Evolutionary conservation across 495 filamentous ascomycete genomes (phyloP), one percentile per base, ranked within the genome.

Genomic region (Stereocaulon alpinum): DNA sequence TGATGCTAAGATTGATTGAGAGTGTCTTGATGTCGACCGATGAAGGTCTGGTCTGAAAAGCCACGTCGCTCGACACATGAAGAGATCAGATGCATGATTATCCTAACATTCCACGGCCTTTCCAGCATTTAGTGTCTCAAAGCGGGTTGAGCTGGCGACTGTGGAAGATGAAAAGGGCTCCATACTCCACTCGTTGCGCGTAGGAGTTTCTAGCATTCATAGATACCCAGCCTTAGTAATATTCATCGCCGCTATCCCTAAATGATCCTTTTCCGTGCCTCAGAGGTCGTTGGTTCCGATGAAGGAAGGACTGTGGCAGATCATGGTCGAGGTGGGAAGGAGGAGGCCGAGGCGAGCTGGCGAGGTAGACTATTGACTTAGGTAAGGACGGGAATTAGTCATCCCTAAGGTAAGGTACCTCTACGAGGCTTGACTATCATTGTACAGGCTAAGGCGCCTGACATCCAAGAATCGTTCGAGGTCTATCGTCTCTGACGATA

Each of bases 1-100:
- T 40, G 58, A 60, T 30, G 58, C 58, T 4, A 60, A 60, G 17
- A 53, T 52, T 20, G 56, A 58, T 42, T 58, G 12, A 58, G 11
- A 14, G 2, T 6, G 2, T 41, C 34, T 50, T 3, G 12, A 1
- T 41, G 17, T 27, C 17, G 56, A n/a, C n/a, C 22, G 15, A 40
- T 12, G 6, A 22, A 40, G 9, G 9, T 37, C 14, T 50, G 47
- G 18, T 18, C 15, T 30, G 27, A 22, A n/a, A n/a, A n/a, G 34
- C 2, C 29, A 37, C 34, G 49, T 17, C 34, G 15, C 17, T 37
- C 0, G 11, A 12, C 34, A n/a, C 30, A 52, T 0, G 30, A 18
- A 37, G 27, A 11, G 17, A 10, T 52, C 11, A 34, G 17, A 52
- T 10, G 3, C 17, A 20, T 18, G 7, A 52, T n/a, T 52, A 3